A percentile compares a stretch with the other conserved stretches of the same genome.
Evolutionary conservation across 129 eudicot genomes (phyloP).

Genomic region (Flaveria sonorensis): DNA sequence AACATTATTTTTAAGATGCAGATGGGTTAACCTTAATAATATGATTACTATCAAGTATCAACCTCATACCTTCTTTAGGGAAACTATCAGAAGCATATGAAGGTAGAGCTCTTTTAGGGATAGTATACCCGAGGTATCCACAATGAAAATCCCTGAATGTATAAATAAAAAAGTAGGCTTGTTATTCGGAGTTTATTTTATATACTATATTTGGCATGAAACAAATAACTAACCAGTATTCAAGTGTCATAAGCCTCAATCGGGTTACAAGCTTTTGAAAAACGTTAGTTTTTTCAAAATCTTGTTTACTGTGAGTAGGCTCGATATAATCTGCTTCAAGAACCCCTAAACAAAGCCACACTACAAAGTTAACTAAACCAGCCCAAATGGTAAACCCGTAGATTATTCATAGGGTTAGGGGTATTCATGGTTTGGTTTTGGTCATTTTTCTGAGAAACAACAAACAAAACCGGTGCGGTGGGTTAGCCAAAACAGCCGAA

Average conservation of each 20-base stretch:
- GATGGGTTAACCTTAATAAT: not conserved
- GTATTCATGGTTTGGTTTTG: not conserved
- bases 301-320: slow-evolving; percentile 72
- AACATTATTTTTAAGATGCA: not conserved
- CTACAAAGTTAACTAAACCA: slow-evolving; percentile 9
- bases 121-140: slow-evolving; percentile 61
- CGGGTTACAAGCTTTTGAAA: slow-evolving; percentile 64
- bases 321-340: slow-evolving; percentile 62
- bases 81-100: slow-evolving; percentile 29
- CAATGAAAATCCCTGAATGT: slow-evolving; percentile 77
- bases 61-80: slow-evolving; percentile 29
- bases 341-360: slow-evolving; percentile 41
- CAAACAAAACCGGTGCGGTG: not conserved
- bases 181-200: not conserved
- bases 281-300: slow-evolving; percentile 63
- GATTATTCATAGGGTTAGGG: not conserved
- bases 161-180: not conserved
- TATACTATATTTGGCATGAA: not conserved
- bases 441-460: not conserved
- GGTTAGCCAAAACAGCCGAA: not conserved
- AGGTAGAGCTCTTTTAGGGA: slow-evolving; percentile 38
- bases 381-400: not conserved
- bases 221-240: slow-evolving; percentile 55
- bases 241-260: slow-evolving; percentile 56
- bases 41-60: not conserved